These are phyloP conservation scores for Phoenix roebelenii DNA, from an alignment of 176 grass and related monocot genomes.

Conservation along the genomic window DNA sequence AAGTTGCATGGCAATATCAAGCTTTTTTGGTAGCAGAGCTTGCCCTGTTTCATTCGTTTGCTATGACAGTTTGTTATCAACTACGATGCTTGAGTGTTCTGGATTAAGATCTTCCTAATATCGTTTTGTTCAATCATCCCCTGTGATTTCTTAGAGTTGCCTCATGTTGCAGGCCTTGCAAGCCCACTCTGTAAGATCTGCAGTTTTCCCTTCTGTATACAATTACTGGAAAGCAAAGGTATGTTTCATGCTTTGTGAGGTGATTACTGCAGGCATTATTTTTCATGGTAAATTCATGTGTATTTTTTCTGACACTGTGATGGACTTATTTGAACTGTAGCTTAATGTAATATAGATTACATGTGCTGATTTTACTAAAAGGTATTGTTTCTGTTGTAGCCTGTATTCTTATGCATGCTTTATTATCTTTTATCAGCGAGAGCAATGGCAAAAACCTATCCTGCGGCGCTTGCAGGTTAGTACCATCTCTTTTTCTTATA, in stretches of 20 bases:
- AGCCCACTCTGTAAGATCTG: conserved; percentile 48
- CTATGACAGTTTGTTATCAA: too few relatives aligned
- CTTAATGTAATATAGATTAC: too few relatives aligned
- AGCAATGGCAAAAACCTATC: conserved; percentile 95
- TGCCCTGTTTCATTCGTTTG: too few relatives aligned
- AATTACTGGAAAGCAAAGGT: conserved; percentile 97
- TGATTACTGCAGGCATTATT: too few relatives aligned
- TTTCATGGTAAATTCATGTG: too few relatives aligned
- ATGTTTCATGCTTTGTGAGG: conserved; percentile 11
- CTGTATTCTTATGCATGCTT: conserved; percentile 4
- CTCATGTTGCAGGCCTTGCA: conserved; percentile 56
- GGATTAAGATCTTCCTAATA: neutral
- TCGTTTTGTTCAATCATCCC: conserved; percentile 9
- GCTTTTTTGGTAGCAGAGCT: too few relatives aligned
- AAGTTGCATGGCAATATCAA: too few relatives aligned
- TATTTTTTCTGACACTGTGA: too few relatives aligned
- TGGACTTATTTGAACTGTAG: too few relatives aligned
- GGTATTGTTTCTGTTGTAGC: too few relatives aligned
- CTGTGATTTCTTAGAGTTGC: conserved; percentile 13
- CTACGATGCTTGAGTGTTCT: too few relatives aligned
- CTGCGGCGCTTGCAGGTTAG: conserved; percentile 86
- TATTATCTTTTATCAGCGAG: conserved; percentile 57
- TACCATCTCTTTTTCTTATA: neutral
- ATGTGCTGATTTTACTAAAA: too few relatives aligned
- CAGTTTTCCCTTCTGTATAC: conserved; percentile 78